Percentiles rank a stretch among this genome's conserved stretches.
phyloP scores from a whole-genome alignment of 225 moss, liverwort and hornwort species.

The Sphagnum tenellum region DNA sequence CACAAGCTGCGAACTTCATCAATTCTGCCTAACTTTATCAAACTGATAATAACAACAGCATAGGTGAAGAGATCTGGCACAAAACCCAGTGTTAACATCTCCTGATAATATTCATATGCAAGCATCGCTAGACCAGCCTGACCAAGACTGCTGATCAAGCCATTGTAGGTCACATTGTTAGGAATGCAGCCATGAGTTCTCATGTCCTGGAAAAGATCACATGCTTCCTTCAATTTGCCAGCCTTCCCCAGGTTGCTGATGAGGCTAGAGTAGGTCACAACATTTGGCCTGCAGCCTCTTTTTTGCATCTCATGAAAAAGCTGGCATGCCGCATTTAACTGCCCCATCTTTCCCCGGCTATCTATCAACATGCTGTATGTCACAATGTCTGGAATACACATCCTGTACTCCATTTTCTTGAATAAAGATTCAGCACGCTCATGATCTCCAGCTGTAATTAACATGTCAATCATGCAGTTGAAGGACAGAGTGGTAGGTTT shows the following conservation, averaged over 20 bases:
- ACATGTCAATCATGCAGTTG: slow-evolving; percentile 28
- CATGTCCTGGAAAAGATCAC: slow-evolving; percentile 38
- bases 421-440: slow-evolving; percentile 26
- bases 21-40: slow-evolving; percentile 16
- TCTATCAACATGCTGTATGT: slow-evolving; percentile 67
- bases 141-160: slow-evolving; percentile 25
- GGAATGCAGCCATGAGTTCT: slow-evolving; percentile 32
- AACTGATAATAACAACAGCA: slow-evolving; percentile 20
- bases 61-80: slow-evolving; percentile 24
- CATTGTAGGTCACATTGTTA: slow-evolving; percentile 34
- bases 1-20: slow-evolving; percentile 23
- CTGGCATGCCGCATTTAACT: slow-evolving; percentile 51
- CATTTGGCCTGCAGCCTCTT: slow-evolving; percentile 53
- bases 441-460: slow-evolving; percentile 13
- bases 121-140: slow-evolving; percentile 20
- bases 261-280: slow-evolving; percentile 40
- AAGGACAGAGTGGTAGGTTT: slow-evolving; percentile 31
- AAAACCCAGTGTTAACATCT: slow-evolving; percentile 30
- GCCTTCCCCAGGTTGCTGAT: slow-evolving; percentile 33
- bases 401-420: slow-evolving; percentile 22
- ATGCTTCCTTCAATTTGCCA: slow-evolving; percentile 31
- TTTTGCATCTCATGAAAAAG: slow-evolving; percentile 63
- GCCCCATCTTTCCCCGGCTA: slow-evolving; percentile 35
- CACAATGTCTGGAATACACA: slow-evolving; percentile 40
- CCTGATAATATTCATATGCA: slow-evolving; percentile 18